These are phyloP conservation scores for Homolaphlyctis polyrhiza DNA, from an alignment of 371 early-diverging fungal genomes.

Conservation along the genomic window DNA sequence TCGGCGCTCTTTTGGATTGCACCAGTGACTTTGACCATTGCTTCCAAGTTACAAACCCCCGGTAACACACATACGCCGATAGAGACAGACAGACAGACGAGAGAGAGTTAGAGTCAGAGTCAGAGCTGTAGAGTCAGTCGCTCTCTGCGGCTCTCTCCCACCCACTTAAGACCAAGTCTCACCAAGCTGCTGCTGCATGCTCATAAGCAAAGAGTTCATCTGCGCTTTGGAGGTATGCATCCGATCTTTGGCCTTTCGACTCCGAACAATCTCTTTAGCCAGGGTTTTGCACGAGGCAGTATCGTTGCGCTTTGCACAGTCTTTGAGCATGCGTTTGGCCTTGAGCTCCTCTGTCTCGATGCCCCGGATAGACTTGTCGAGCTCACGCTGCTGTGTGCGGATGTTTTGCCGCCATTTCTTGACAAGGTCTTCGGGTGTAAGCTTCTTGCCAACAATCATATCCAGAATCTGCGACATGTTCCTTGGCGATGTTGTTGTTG, in stretches of 20 bases:
- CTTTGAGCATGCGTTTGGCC: constrained; percentile 72
- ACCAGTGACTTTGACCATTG: constrained; percentile 71
- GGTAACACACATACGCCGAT: background rate
- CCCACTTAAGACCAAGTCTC: too few species aligned
- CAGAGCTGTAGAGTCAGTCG: too few species aligned
- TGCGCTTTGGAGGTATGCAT: constrained; percentile 87
- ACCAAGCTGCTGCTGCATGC: constrained; percentile 86
- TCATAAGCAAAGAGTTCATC: constrained; percentile 85
- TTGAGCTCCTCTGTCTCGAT: constrained; percentile 83
- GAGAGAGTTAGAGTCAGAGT: too few species aligned
- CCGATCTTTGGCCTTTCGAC: constrained; percentile 73
- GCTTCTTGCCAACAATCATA: constrained; percentile 28
- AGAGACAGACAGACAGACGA: background rate
- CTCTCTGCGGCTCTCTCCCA: too few species aligned
- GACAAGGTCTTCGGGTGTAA: constrained; percentile 61
- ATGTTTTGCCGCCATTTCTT: constrained; percentile 87
- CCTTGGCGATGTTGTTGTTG: too few species aligned
- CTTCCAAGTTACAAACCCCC: background rate
- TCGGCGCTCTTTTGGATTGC: constrained; percentile 80
- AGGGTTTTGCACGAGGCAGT: constrained; percentile 57
- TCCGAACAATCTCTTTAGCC: constrained; percentile 81
- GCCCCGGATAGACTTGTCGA: constrained; percentile 75
- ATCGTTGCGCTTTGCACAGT: constrained; percentile 85
- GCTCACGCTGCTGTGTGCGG: constrained; percentile 78
- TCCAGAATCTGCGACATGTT: constrained; percentile 21